Percentiles rank a stretch among this genome's conserved stretches.
These are phyloP conservation scores for Citeromyces nyonsensis DNA, from an alignment of 805 yeast genomes.

Conservation along the genomic window DNA sequence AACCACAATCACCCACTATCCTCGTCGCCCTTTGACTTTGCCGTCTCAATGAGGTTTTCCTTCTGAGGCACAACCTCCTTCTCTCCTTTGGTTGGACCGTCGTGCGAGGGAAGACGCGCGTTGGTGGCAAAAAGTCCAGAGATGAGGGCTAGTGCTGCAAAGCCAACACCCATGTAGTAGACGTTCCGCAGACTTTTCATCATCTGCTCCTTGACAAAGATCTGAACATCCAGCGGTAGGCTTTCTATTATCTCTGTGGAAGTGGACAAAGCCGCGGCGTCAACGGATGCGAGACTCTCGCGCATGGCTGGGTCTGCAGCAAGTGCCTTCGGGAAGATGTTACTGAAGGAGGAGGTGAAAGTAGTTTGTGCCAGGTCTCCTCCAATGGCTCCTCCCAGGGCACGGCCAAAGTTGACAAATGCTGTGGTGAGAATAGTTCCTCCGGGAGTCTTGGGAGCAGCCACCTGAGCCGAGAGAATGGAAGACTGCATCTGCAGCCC, in stretches of 20 bases:
- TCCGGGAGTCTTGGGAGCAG: constrained; percentile 36
- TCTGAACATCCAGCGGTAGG: constrained; percentile 5
- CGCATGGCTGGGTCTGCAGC: constrained; percentile 4
- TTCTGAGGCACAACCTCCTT: constrained; percentile 9
- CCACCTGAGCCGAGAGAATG: constrained; percentile 26
- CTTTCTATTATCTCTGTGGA: constrained; percentile 1
- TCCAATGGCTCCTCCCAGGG: constrained; percentile 28
- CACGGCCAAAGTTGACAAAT: constrained; percentile 24
- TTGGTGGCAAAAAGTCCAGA: constrained; percentile 21
- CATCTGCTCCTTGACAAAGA: constrained; percentile 7
- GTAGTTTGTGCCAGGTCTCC: constrained; percentile 25
- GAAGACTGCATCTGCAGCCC: constrained; percentile 32
- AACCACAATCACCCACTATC: constrained; percentile 6
- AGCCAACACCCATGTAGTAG: constrained; percentile 22
- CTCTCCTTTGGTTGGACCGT: constrained; percentile 7
- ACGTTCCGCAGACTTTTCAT: constrained; percentile 23
- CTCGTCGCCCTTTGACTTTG: constrained; percentile 15
- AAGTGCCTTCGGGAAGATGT: not conserved
- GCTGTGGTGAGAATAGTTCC: constrained; percentile 31
- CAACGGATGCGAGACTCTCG: not conserved
- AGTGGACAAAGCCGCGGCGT: not conserved
- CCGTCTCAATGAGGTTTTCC: constrained; percentile 11
- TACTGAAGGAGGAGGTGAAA: constrained; percentile 15
- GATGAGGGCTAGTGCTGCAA: constrained; percentile 16
- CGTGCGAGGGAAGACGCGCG: constrained; percentile 20